These are phyloP conservation scores for Sporobolomyces phaffii DNA, from an alignment of 768 basidiomycete species.

Conservation along the genomic window DNA sequence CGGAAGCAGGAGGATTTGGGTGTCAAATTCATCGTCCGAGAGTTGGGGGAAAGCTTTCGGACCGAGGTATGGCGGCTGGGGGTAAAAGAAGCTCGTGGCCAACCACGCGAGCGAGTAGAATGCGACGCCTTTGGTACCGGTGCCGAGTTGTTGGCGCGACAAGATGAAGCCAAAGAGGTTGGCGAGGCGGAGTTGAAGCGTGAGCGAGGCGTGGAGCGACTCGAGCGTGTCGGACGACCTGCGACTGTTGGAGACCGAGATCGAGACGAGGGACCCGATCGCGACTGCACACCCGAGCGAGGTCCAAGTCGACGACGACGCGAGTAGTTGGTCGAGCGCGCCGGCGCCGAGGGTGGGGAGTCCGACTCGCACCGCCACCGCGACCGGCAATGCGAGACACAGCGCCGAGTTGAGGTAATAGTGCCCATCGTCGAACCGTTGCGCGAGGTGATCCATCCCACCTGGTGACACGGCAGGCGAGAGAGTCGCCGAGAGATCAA, in stretches of 20 bases:
- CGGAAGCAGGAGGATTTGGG: conserved; percentile 19
- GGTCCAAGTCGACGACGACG: no score
- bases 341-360: neutral
- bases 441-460: neutral
- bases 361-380: no score
- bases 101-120: conserved; percentile 16
- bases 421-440: conserved; percentile 17
- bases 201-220: conserved; percentile 2
- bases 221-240: no score
- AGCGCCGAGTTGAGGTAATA: conserved; percentile 29
- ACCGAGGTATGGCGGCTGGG: conserved; percentile 33
- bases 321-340: no score
- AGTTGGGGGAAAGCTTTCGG: neutral
- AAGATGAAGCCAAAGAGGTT: conserved; percentile 23
- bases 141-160: neutral
- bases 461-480: neutral
- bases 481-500: no score
- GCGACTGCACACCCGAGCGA: neutral
- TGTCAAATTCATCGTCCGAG: conserved; percentile 20
- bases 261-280: neutral
- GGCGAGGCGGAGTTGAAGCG: conserved; percentile 20
- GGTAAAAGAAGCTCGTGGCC: conserved; percentile 23
- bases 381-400: conserved; percentile 5
- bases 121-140: neutral
- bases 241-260: neutral